phyloP scores from a whole-genome alignment of 495 filamentous ascomycete genomes.

The Staphylotrichum tortipilum region DNA sequence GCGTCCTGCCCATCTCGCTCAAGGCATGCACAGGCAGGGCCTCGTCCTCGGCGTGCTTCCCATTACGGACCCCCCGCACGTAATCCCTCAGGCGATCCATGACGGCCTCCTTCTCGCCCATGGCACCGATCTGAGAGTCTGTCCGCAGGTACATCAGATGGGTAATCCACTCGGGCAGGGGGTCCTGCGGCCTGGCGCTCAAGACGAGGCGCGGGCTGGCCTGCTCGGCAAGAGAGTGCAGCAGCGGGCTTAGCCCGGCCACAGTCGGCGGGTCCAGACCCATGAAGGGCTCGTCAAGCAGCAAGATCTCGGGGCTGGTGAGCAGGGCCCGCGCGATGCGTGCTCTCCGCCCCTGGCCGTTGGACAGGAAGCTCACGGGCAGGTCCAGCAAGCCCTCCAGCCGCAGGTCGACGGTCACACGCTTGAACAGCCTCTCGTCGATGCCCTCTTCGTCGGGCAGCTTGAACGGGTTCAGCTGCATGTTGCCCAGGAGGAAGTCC shows the following conservation, averaged over 20 bases:
- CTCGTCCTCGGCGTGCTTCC: slow-evolving; percentile 25
- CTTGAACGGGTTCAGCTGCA: slow-evolving; percentile 53
- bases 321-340: slow-evolving; percentile 81
- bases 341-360: slow-evolving; percentile 82
- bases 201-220: slow-evolving; percentile 64
- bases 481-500: slow-evolving; percentile 72
- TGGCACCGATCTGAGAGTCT: slow-evolving; percentile 45
- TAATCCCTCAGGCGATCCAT: slow-evolving; percentile 38
- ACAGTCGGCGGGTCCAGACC: slow-evolving; percentile 81
- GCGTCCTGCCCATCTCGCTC: slow-evolving; percentile 40
- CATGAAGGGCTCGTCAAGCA: slow-evolving; percentile 96
- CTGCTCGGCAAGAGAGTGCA: slow-evolving; percentile 54
- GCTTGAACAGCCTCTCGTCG: slow-evolving; percentile 40
- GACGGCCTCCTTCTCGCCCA: slow-evolving; percentile 49
- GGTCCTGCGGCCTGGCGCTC: slow-evolving; percentile 73
- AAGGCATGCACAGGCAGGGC: slow-evolving; percentile 36
- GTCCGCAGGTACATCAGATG: slow-evolving; percentile 63
- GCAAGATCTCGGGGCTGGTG: slow-evolving; percentile 64
- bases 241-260: slow-evolving; percentile 56
- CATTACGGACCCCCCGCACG: slow-evolving; percentile 31
- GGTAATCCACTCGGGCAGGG: slow-evolving; percentile 81
- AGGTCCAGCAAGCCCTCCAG: slow-evolving; percentile 59
- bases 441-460: slow-evolving; percentile 37
- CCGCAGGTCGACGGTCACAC: slow-evolving; percentile 57
- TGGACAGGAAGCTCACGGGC: slow-evolving; percentile 81